Base-by-base conservation (phyloP, 2,329 filamentous ascomycete species). In the Diaporthe amygdali region DNA sequence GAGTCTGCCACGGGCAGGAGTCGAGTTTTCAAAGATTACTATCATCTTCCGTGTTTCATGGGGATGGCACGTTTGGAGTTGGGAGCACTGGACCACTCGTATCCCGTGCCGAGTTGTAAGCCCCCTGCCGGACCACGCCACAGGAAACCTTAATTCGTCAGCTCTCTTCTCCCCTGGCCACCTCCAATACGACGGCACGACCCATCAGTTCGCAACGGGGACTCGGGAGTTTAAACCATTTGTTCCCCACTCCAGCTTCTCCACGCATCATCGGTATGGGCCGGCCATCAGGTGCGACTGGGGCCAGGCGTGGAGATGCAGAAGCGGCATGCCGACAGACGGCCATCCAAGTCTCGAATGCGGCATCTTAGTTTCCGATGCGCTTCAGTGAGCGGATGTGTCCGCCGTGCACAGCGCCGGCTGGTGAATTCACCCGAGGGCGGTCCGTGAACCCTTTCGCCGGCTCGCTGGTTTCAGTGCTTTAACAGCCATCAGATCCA, bases 51-150 rank as follows among this genome's bases (percentile, higher is more conserved):
- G 59, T 20, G 59, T 63, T 63, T 63, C 59, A 63, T 37, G 59
- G 59, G 30, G 41, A 37, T 34, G 41, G 41, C 59, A 47, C 59
- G 59, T 63, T 47, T 63, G 59, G 59, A 63, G 59, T 47, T 63
- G 59, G 41, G 59, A 47, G 41, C 20, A 6, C 20, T 30, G 27
- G 41, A 14, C 59, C 59, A 63, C 41, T 63, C 59, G 41, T 63
- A 47, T 63, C 30, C 17, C 27, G 37, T 47, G 59, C 59, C 59
- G 41, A 47, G 41, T 7, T 2, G 20, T 17, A 30, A 41, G 59
- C 59, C 59, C 59, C 59, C 9, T 63, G 41, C 25, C 59, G 3
- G 20, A 63, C 59, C 41, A 63, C 68, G 37, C 68, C 59, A 47
- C 30, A 20, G 4, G 7, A 63, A 63, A 63, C 44, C 41, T 41